Conservation (phyloP, 192 early-diverging fungal species). For the Umbelopsis sp. region DNA sequence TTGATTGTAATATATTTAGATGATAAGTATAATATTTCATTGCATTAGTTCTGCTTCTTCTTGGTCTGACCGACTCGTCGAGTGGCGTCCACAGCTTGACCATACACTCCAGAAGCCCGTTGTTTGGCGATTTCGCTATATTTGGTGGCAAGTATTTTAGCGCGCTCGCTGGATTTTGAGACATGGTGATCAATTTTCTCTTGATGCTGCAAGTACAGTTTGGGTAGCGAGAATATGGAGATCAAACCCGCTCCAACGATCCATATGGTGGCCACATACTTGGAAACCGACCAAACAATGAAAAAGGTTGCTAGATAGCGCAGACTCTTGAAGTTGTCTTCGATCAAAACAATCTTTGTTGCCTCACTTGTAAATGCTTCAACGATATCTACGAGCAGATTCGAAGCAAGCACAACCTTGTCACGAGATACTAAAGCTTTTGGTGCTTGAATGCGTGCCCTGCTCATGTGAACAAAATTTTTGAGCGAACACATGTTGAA, state of each 20-base stretch:
- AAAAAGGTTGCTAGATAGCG: conserved; percentile 26
- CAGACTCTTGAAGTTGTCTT: conserved; percentile 34
- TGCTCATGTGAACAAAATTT: conserved; percentile 18
- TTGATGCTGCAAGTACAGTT: conserved; percentile 39
- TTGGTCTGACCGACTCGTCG: background rate
- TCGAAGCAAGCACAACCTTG: conserved; percentile 28
- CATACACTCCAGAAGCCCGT: conserved; percentile 27
- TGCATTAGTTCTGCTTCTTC: conserved; percentile 7
- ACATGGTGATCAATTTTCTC: conserved; percentile 33
- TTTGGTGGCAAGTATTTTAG: conserved; percentile 24
- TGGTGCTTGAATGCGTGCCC: conserved; percentile 20
- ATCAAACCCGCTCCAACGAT: conserved; percentile 29
- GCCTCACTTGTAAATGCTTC: conserved; percentile 30
- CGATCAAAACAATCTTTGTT: conserved; percentile 37
- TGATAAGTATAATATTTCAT: background rate
- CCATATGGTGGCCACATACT: conserved; percentile 36
- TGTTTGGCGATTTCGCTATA: conserved; percentile 36
- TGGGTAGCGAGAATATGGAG: conserved; percentile 29
- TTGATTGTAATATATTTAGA: background rate
- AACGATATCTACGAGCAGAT: conserved; percentile 32
- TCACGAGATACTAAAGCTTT: conserved; percentile 31
- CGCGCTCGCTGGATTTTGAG: conserved; percentile 26
- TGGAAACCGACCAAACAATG: conserved; percentile 36
- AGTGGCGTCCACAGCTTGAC: conserved; percentile 24
- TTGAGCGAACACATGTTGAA: background rate